Percentiles rank a stretch among this genome's conserved stretches.
Conservation (phyloP, 805 yeast genomes). For the Nematodospora valgi region DNA sequence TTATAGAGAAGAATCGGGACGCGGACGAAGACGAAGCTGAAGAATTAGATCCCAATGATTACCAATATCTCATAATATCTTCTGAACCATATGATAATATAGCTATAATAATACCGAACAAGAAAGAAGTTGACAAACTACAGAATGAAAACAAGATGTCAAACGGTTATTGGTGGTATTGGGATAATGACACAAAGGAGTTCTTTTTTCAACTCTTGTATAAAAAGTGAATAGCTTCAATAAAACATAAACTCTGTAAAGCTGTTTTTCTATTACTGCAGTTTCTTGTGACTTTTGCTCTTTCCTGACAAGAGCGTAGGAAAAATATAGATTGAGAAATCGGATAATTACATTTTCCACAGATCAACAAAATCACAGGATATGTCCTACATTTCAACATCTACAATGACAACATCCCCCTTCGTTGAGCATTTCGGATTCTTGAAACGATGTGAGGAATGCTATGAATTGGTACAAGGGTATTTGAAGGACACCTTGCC, state of each 20-base stretch:
- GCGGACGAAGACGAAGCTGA: slow-evolving; percentile 15
- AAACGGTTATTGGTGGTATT: slow-evolving; percentile 57
- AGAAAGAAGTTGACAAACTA: slow-evolving; percentile 44
- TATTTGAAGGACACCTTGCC: slow-evolving; percentile 29
- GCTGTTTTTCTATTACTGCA: neutral
- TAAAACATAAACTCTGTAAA: no score
- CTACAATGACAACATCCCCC: no score
- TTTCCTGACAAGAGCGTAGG: no score
- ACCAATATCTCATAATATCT: slow-evolving; percentile 74
- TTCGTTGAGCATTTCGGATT: slow-evolving; percentile 11
- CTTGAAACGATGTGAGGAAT: slow-evolving; percentile 25
- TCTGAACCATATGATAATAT: slow-evolving; percentile 89
- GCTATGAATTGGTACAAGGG: slow-evolving; percentile 28
- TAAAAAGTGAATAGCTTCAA: slow-evolving; percentile 12
- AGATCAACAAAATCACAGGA: no score
- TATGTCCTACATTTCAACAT: neutral
- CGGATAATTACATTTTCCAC: no score
- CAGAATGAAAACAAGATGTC: slow-evolving; percentile 20
- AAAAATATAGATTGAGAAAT: no score
- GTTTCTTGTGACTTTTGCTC: no score
- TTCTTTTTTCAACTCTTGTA: slow-evolving; percentile 72
- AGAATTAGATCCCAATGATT: slow-evolving; percentile 31
- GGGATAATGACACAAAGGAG: slow-evolving; percentile 67
- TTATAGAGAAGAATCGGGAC: slow-evolving; percentile 10
- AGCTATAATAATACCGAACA: slow-evolving; percentile 70